Percentiles rank a stretch among this genome's conserved stretches.
Evolutionary conservation across 352 stramenopile species (phyloP).

Genomic region (Globisporangium megalacanthum): DNA sequence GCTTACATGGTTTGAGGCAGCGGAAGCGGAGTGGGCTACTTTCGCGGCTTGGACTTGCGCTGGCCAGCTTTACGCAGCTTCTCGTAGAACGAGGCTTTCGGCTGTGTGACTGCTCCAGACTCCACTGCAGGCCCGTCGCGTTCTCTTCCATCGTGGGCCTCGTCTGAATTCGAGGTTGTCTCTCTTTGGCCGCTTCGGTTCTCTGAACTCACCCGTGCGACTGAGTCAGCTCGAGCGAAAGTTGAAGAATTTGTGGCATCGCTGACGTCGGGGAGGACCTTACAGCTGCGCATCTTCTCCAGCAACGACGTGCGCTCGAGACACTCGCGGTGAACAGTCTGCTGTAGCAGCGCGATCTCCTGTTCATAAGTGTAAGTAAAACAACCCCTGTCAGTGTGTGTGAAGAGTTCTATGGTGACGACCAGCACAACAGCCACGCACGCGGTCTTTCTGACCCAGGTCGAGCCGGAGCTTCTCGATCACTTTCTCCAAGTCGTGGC

Average conservation of each 20-base stretch:
- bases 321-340: constrained; percentile 80
- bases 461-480: constrained; percentile 31
- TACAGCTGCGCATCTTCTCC: constrained; percentile 63
- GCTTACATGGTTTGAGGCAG: background rate
- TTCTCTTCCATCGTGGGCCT: constrained; percentile 5
- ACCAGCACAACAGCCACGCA: constrained; percentile 10
- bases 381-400: no score
- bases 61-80: constrained; percentile 56
- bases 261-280: constrained; percentile 51
- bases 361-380: constrained; percentile 10
- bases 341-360: constrained; percentile 71
- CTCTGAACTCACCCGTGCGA: background rate
- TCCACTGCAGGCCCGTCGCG: constrained; percentile 7
- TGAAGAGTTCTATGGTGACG: background rate
- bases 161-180: constrained; percentile 13
- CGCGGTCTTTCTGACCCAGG: constrained; percentile 49
- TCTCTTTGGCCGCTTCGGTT: constrained; percentile 4
- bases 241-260: background rate
- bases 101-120: constrained; percentile 13
- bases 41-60: constrained; percentile 42
- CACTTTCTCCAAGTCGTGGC: constrained; percentile 33
- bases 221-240: background rate
- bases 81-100: constrained; percentile 69
- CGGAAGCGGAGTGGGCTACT: constrained; percentile 14
- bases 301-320: constrained; percentile 74